Evolutionary conservation across 352 stramenopile species (phyloP).

Genomic region (Pythium phragmiticola): DNA sequence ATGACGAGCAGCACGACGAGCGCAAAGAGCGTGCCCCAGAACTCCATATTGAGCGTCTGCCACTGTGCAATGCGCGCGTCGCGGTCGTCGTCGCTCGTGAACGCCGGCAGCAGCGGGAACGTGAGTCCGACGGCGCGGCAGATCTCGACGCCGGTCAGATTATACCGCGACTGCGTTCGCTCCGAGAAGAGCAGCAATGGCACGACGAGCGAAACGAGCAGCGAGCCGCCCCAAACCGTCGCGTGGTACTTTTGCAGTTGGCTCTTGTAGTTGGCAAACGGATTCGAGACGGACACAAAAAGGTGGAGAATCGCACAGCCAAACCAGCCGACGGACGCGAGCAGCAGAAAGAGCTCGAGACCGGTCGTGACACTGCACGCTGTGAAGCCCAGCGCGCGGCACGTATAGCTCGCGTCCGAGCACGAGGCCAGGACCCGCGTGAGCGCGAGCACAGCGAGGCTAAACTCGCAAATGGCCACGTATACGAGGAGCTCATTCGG

Average conservation of each 20-base stretch:
- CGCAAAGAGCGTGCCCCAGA: conserved; percentile 54
- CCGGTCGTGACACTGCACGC: conserved; percentile 38
- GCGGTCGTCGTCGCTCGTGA: conserved; percentile 27
- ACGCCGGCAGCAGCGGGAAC: conserved; percentile 44
- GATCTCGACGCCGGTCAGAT: conserved; percentile 47
- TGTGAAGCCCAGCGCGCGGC: conserved; percentile 35
- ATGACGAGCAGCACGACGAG: conserved; percentile 64
- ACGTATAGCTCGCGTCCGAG: conserved; percentile 32
- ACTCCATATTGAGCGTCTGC: conserved; percentile 57
- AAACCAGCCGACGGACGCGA: conserved; percentile 67
- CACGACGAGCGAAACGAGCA: conserved; percentile 40
- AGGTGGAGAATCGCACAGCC: conserved; percentile 66
- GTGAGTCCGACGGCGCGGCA: conserved; percentile 48
- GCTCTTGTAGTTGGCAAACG: conserved; percentile 69
- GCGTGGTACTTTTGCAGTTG: conserved; percentile 59
- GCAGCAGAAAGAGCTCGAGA: conserved; percentile 61
- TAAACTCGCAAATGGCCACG: conserved; percentile 62
- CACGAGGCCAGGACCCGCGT: conserved; percentile 49
- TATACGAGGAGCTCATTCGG: conserved; percentile 71
- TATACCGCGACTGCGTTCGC: conserved; percentile 33
- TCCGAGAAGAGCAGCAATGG: conserved; percentile 45
- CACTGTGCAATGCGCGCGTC: conserved; percentile 41
- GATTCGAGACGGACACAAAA: conserved; percentile 74
- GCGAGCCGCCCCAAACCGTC: conserved; percentile 48
- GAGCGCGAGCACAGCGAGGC: conserved; percentile 44